phyloP scores from a whole-genome alignment of 768 basidiomycete genomes.

The Agaricus blazei region DNA sequence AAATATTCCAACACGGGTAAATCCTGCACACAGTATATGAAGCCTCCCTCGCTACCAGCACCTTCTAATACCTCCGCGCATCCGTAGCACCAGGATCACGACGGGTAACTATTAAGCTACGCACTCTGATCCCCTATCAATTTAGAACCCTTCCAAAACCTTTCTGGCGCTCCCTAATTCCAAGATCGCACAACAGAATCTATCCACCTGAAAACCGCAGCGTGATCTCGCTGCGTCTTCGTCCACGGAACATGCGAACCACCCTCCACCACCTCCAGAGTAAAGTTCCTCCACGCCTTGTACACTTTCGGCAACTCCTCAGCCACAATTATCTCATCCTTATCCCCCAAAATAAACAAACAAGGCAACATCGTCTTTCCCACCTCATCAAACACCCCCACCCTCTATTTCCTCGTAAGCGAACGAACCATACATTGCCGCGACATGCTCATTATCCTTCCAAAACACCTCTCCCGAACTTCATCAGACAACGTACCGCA shows the following conservation, averaged over 20 bases:
- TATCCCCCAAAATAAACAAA: slow-evolving; percentile 1
- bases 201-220: neutral
- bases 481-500: neutral
- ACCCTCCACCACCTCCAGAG: slow-evolving; percentile 1
- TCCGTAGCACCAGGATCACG: neutral
- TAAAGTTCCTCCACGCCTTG: neutral
- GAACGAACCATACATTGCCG: neutral
- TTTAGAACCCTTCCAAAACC: too few relatives aligned
- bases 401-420: neutral
- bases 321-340: neutral
- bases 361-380: neutral
- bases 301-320: neutral
- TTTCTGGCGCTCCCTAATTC: neutral
- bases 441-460: slow-evolving; percentile 2
- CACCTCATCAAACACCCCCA: neutral
- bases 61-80: neutral
- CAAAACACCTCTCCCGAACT: neutral
- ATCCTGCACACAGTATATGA: too few relatives aligned
- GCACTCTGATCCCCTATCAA: too few relatives aligned
- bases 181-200: neutral
- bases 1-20: neutral
- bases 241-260: neutral
- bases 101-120: neutral
- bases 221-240: neutral
- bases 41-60: neutral